Conservation (phyloP, 352 stramenopile species). For the Globisporangium emineosum region DNA sequence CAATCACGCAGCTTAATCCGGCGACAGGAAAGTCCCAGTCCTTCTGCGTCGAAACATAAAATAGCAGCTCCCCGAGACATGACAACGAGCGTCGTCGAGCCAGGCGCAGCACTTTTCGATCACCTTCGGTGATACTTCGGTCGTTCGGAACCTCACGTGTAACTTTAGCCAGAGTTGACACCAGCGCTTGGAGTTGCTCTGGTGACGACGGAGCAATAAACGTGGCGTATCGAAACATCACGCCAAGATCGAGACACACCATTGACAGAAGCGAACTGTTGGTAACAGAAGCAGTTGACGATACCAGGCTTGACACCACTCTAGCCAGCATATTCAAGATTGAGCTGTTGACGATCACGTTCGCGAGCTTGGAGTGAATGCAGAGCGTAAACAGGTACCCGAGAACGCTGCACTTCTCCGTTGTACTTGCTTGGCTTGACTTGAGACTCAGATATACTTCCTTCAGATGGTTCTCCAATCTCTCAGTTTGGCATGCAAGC, state of each 20-base stretch:
- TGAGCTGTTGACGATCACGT: conserved; percentile 83
- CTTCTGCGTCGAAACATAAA: conserved; percentile 69
- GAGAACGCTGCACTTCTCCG: conserved; percentile 49
- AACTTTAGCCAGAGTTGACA: conserved; percentile 32
- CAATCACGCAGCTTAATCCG: conserved; percentile 32
- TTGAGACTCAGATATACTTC: conserved; percentile 75
- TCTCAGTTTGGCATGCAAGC: conserved; percentile 39
- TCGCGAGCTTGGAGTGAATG: conserved; percentile 52
- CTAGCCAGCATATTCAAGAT: conserved; percentile 62
- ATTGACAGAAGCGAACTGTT: conserved; percentile 29
- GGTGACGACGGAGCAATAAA: conserved; percentile 63
- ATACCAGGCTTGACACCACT: conserved; percentile 27
- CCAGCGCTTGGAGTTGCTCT: conserved; percentile 50
- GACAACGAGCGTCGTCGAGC: conserved; percentile 23
- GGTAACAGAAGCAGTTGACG: neutral
- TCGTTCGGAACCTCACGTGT: neutral
- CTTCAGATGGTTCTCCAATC: conserved; percentile 68
- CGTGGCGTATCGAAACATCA: conserved; percentile 67
- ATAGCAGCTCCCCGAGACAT: conserved; percentile 69
- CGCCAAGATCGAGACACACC: conserved; percentile 56
- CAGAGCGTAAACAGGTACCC: conserved; percentile 60
- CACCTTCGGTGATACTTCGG: neutral
- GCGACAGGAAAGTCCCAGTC: conserved; percentile 33
- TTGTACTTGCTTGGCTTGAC: conserved; percentile 14
- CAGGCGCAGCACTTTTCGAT: conserved; percentile 4